Percentiles rank a stretch among this genome's conserved stretches.
These are phyloP conservation scores for Poronia punctata DNA, from an alignment of 495 filamentous ascomycete species.

Conservation along the genomic window DNA sequence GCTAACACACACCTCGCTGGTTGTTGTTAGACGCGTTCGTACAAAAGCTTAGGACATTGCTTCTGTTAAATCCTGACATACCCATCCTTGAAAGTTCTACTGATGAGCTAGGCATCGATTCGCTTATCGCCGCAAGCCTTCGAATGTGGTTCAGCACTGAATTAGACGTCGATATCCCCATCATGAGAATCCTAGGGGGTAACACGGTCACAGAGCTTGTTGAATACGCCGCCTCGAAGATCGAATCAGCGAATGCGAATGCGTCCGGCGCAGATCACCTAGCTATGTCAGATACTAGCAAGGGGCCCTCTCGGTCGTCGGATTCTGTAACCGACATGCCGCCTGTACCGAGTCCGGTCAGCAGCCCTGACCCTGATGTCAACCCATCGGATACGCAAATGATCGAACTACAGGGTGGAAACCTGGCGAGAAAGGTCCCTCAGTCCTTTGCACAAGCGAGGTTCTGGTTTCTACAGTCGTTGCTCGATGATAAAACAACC, in stretches of 20 bases:
- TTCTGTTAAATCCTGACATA: conserved; percentile 23
- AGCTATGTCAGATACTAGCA: conserved; percentile 1
- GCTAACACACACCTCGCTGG: too few species aligned
- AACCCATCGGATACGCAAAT: not conserved
- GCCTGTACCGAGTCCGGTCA: too few species aligned
- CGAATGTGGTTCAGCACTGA: conserved; percentile 37
- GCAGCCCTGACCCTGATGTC: not conserved
- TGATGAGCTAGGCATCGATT: conserved; percentile 12
- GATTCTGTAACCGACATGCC: too few species aligned
- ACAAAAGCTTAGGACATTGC: not conserved
- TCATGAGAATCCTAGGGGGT: conserved; percentile 42
- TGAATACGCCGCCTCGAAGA: conserved; percentile 5
- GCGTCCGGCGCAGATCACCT: conserved; percentile 13
- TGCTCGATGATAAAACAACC: conserved; percentile 27
- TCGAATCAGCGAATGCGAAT: conserved; percentile 13
- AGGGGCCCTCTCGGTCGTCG: too few species aligned
- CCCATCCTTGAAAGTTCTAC: conserved; percentile 31
- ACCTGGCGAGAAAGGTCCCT: not conserved
- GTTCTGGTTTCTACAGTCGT: conserved; percentile 29
- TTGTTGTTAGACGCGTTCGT: not conserved
- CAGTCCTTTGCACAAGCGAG: not conserved
- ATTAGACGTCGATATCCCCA: conserved; percentile 34
- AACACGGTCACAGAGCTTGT: conserved; percentile 22
- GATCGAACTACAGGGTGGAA: not conserved
- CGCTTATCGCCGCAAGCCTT: conserved; percentile 33